These are phyloP conservation scores for Phoma sp. DNA, from an alignment of 2,329 filamentous ascomycete genomes.

Conservation along the genomic window DNA sequence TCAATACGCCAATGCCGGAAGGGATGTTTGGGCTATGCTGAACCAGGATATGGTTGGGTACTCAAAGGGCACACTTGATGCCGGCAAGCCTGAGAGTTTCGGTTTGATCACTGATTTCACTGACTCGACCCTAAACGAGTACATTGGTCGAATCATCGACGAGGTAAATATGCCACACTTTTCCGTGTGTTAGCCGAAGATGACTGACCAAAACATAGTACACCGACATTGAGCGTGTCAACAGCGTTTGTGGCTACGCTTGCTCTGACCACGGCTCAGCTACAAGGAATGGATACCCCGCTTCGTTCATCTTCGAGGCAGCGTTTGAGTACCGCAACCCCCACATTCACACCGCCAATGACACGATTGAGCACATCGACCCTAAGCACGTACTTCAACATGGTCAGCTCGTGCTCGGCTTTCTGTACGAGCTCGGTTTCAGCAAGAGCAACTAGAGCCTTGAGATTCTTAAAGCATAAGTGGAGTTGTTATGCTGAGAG, in stretches of 20 bases:
- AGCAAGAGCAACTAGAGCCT: constrained; percentile 12
- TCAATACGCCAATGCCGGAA: constrained; percentile 73
- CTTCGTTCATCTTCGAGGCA: constrained; percentile 74
- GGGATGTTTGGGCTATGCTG: constrained; percentile 90
- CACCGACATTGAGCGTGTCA: constrained; percentile 71
- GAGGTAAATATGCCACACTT: not conserved
- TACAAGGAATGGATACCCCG: constrained; percentile 74
- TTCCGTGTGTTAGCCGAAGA: not conserved
- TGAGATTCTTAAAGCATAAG: not conserved
- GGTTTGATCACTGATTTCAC: constrained; percentile 93
- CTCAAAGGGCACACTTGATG: constrained; percentile 69
- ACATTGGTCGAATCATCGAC: constrained; percentile 1
- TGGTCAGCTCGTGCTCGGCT: constrained; percentile 79
- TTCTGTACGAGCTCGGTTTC: constrained; percentile 75
- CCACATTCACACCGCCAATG: constrained; percentile 73
- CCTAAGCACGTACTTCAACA: constrained; percentile 93
- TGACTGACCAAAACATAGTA: constrained; percentile 73
- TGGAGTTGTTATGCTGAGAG: not conserved
- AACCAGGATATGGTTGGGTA: constrained; percentile 95
- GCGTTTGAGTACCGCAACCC: constrained; percentile 60
- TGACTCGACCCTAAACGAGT: constrained; percentile 53
- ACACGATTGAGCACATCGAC: constrained; percentile 73
- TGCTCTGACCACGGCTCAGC: constrained; percentile 78
- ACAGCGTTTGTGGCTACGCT: constrained; percentile 73
- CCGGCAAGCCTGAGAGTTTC: constrained; percentile 72